A percentile compares a stretch with the other conserved stretches of the same genome.
Conservation (phyloP, 331 rosid species). For the Acacia pycnantha region DNA sequence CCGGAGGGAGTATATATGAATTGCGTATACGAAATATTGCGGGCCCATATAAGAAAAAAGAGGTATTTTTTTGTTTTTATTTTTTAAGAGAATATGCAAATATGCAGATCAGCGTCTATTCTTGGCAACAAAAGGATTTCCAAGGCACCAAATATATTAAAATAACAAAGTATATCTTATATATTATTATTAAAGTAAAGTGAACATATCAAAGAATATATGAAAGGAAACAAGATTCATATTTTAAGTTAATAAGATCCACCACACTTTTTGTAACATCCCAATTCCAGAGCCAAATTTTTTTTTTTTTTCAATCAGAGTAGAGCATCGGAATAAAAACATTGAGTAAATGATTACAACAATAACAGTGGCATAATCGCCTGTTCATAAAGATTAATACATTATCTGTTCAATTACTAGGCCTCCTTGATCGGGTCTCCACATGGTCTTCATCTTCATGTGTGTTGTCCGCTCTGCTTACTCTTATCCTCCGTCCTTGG, state of each 20-base stretch:
- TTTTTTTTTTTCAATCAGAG: no score
- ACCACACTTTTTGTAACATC: not conserved
- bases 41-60: not conserved
- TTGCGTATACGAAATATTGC: not conserved
- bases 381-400: no score
- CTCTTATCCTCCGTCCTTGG: no score
- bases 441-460: no score
- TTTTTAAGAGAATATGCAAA: not conserved
- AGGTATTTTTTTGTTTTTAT: not conserved
- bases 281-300: no score
- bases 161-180: not conserved
- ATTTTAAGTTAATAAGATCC: not conserved
- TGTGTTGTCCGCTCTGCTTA: no score
- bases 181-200: not conserved
- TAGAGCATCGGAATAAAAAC: no score
- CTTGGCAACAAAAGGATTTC: not conserved
- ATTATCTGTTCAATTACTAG: no score
- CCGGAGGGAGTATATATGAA: no score
- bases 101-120: not conserved
- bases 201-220: not conserved
- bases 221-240: not conserved
- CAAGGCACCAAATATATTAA: not conserved
- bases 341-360: no score
- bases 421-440: no score
- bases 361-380: no score